Evolutionary conservation across 2,329 filamentous ascomycete species (phyloP), one percentile per base, ranked within the genome.

Genomic region (Pochonia chlamydosporia): DNA sequence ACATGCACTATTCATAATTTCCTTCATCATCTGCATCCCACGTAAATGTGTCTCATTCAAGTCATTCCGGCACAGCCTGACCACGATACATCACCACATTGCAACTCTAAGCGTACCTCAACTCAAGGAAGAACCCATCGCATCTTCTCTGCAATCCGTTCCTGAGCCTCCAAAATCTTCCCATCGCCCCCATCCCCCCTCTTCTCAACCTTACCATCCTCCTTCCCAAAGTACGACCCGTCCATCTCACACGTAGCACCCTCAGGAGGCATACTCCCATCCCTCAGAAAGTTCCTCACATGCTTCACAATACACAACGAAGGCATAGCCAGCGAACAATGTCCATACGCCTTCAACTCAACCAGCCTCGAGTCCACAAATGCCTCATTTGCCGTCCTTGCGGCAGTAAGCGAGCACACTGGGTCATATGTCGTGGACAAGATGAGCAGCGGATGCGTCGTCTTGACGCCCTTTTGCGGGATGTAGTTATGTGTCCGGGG

Each of bases 341-440:
- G 69, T 0, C 71, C 71, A 13, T 72, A 73, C 0, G 64, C 70
- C 43, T 65, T 57, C 31, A 72, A 61, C 45, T 71, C 66, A 1
- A 74, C 54, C 2, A 73, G 56, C 3, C 59, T 59, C 4, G 70
- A 68, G 2, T 58, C 65, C 13, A 58, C 58, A 47, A 70, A 72
- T 0, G 61, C 60, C 2, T 54, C 54, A 3, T 60, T 59, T 0
- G 71, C 69, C 0, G 55, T 57, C 23, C 55, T 55, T 1, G 70
- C 70, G 3, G 69, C 71, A 1, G 62, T 49, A 1, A 72, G 51
- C 2, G 70, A 64, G 20, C 79, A 83, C 1, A 84, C 76, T 0
- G 81, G 81, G 3, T 67, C 63, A 24, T 61, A 60, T 0, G 56
- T 59, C 0, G 57, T 66, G 1, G 60, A 61, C 6, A 67, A 44